Percentiles rank a stretch among this genome's conserved stretches.
Conservation (phyloP, 1,284 basidiomycete species). For the Garcileccinum viscosum region DNA sequence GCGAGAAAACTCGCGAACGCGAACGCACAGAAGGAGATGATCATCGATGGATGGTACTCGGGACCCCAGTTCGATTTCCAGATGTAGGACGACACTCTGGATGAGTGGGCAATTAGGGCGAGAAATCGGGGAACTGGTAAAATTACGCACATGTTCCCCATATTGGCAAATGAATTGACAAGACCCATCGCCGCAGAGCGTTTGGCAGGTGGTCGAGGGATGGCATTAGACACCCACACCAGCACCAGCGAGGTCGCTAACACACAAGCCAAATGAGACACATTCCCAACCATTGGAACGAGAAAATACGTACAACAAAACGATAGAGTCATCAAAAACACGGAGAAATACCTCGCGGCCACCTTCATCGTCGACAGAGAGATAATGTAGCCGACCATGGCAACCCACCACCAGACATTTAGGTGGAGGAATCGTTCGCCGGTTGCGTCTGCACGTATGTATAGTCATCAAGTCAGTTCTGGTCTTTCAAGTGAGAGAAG, state of each 20-base stretch:
- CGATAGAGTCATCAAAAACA: slow-evolving; percentile 26
- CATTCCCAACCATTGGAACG: too few relatives aligned
- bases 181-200: not conserved
- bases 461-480: not conserved
- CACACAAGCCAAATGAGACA: not conserved
- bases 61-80: slow-evolving; percentile 51
- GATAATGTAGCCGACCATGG: slow-evolving; percentile 1
- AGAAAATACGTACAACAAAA: slow-evolving; percentile 52
- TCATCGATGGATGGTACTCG: slow-evolving; percentile 58
- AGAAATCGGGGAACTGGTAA: not conserved
- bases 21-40: slow-evolving; percentile 51
- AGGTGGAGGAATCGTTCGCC: slow-evolving; percentile 1
- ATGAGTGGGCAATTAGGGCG: too few relatives aligned
- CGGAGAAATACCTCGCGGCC: not conserved
- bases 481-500: not conserved
- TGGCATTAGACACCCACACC: not conserved
- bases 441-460: not conserved
- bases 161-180: not conserved
- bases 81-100: not conserved
- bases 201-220: slow-evolving; percentile 2
- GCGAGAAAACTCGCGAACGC: slow-evolving; percentile 45
- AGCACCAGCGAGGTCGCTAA: not conserved
- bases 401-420: not conserved
- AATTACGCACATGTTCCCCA: not conserved
- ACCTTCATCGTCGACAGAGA: slow-evolving; percentile 2